phyloP scores from a whole-genome alignment of 2,329 filamentous ascomycete genomes.

The Fusarium sp. region DNA sequence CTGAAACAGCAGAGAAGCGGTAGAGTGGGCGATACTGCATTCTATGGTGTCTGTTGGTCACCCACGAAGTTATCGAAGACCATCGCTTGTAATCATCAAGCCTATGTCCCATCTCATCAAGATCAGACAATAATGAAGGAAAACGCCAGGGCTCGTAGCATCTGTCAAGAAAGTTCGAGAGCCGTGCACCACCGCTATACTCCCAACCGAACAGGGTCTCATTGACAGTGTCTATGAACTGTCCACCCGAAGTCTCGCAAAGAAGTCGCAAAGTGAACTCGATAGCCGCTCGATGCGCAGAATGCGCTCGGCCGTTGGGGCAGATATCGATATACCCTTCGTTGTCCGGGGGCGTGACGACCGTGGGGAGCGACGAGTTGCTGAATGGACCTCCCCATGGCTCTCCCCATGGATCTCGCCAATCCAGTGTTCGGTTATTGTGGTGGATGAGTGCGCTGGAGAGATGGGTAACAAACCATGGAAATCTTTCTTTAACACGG shows the following conservation, averaged over 20 bases:
- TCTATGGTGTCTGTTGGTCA: not conserved
- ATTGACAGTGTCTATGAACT: accelerated
- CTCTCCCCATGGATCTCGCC: no score
- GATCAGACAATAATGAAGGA: not conserved
- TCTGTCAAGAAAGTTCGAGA: not conserved
- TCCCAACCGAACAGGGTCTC: accelerated
- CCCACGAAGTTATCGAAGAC: not conserved
- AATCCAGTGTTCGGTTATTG: no score
- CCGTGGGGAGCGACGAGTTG: no score
- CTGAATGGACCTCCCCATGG: no score
- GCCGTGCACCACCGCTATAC: not conserved
- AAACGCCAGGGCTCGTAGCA: not conserved
- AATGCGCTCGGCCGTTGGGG: not conserved
- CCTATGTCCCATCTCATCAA: not conserved
- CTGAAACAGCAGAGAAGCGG: not conserved
- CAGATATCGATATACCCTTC: not conserved
- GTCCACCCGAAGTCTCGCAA: not conserved
- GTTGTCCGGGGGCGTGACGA: no score
- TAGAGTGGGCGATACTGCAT: not conserved
- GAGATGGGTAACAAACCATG: not conserved
- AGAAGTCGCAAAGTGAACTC: not conserved
- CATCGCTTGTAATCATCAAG: not conserved
- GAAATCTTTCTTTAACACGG: not conserved
- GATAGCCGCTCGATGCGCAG: not conserved
- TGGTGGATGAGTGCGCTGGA: not conserved